Evolutionary conservation across 331 rosid genomes (phyloP).

Genomic region (Quercus lobata): DNA sequence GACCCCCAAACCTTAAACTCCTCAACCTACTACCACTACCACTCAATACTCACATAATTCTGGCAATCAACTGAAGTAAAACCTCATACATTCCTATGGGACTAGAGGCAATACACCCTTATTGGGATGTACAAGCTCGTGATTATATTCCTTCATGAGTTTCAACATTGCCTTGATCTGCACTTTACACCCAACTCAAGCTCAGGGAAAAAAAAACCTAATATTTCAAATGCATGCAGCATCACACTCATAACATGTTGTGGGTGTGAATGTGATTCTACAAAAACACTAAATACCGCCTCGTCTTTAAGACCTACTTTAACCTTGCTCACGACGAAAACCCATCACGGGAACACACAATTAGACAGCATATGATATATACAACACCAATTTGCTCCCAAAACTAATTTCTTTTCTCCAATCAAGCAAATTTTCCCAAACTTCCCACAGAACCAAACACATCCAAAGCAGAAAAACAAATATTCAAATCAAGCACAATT

Average conservation of each 20-base stretch:
- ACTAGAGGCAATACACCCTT: conserved; percentile 35
- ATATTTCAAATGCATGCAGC: too few relatives aligned
- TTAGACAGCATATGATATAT: conserved; percentile 24
- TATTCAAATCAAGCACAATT: too few relatives aligned
- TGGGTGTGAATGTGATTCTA: too few relatives aligned
- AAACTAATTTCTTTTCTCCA: too few relatives aligned
- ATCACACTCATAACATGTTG: too few relatives aligned
- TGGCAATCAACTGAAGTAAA: conserved; percentile 36
- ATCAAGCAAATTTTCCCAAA: too few relatives aligned
- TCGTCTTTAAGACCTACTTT: conserved; percentile 21
- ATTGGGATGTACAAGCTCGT: conserved; percentile 26
- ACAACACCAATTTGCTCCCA: too few relatives aligned
- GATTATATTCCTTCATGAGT: conserved; percentile 31
- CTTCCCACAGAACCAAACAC: too few relatives aligned
- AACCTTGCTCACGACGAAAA: conserved; percentile 14
- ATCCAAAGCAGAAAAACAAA: too few relatives aligned
- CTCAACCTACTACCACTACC: conserved; percentile 25
- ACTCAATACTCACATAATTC: conserved; percentile 27
- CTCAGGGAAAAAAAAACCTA: neutral
- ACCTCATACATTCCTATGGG: conserved; percentile 33
- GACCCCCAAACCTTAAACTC: conserved; percentile 26
- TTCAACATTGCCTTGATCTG: conserved; percentile 27
- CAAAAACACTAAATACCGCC: neutral
- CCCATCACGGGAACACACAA: conserved; percentile 32
- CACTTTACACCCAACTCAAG: conserved; percentile 35